Base-by-base conservation (phyloP, 192 early-diverging fungal genomes). In the Phycomyces blakesleeanus region DNA sequence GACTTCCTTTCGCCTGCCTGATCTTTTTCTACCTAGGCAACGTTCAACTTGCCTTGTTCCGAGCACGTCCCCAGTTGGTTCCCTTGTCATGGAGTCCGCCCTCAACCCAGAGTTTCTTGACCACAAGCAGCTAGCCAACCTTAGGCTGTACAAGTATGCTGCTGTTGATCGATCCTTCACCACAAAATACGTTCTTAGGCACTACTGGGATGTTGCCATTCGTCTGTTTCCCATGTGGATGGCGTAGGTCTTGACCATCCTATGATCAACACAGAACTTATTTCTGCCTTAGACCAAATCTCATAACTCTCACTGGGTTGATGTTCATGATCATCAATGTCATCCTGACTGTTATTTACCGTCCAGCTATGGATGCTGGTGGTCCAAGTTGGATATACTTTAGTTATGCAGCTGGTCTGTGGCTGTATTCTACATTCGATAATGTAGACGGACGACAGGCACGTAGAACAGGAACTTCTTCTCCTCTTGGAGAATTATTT, bases 381-480 rank as follows among this genome's bases (percentile, higher is more conserved):
- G 70, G 59, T 52, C 93, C 93, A 11, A 57, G 76, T 26, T 97
- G 93, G 93, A 81, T 89, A 10, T 93, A 94, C 66, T 85, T 81
- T 38, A 70, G 79, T 37, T 92, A 87, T 73, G 85, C 83, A 20
- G 64, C 87, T 26, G 92, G 93, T 21, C 69, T 97, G 14, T 97
- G 89, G 77, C 73, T 94, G 11, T 97, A 97, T 72, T 89, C 87
- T 58, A 88, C 88, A 34, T 85, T 95, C 62, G 95, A 97, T 66
- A 90, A 90, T 44, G 89, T 97, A 65, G 95, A 97, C 62, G 95
- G 95, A 18, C 94, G 94, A 73, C 95, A 97, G 71, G 95, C 95
- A 16, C 80, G 95, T 44, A 78, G 92, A 55, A 96, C 93, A 49
- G 89, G 89, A 51, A 87, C 92, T 7, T 85, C 85, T 0, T 87